A percentile compares a stretch with the other conserved stretches of the same genome.
Conservation (phyloP, 768 basidiomycete genomes). For the Gymnopilus junonius region DNA sequence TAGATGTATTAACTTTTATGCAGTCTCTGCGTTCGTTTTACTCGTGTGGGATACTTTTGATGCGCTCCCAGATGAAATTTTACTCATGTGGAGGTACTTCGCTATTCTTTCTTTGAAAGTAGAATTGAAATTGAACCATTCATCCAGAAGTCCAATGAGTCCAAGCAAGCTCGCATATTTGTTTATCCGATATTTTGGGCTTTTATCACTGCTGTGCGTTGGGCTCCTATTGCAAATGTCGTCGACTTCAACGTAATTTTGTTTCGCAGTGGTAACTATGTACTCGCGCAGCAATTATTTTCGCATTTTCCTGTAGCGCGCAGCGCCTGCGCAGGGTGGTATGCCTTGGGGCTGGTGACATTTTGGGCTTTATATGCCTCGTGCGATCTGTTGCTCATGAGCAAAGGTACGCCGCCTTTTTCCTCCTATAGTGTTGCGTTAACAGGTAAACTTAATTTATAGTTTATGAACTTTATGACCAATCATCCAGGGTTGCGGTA, state of each 20-base stretch:
- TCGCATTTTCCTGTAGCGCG: background rate
- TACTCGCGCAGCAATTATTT: background rate
- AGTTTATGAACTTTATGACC: conserved; percentile 11
- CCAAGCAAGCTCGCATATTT: conserved; percentile 13
- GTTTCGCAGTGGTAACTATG: background rate
- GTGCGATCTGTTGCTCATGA: conserved; percentile 6
- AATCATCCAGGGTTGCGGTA: background rate
- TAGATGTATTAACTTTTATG: background rate
- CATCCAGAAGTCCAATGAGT: conserved; percentile 1
- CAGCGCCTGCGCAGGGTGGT: conserved; percentile 5
- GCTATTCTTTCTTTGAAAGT: background rate
- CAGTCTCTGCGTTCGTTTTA: conserved; percentile 14
- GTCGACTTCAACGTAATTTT: too few relatives aligned
- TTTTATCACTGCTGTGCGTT: conserved; percentile 8
- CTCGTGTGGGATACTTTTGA: conserved; percentile 10
- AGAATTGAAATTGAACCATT: background rate
- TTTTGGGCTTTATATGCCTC: conserved; percentile 7
- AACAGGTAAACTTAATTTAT: background rate
- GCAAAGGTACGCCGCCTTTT: background rate
- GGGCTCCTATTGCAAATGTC: background rate
- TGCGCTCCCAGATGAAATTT: conserved; percentile 9
- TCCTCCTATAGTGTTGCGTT: background rate
- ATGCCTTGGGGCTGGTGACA: background rate
- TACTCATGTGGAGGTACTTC: conserved; percentile 14
- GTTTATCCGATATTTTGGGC: conserved; percentile 9